A percentile compares a stretch with the other conserved stretches of the same genome.
These are phyloP conservation scores for Carex kokanica DNA, from an alignment of 176 grass and related monocot species.

Conservation along the genomic window DNA sequence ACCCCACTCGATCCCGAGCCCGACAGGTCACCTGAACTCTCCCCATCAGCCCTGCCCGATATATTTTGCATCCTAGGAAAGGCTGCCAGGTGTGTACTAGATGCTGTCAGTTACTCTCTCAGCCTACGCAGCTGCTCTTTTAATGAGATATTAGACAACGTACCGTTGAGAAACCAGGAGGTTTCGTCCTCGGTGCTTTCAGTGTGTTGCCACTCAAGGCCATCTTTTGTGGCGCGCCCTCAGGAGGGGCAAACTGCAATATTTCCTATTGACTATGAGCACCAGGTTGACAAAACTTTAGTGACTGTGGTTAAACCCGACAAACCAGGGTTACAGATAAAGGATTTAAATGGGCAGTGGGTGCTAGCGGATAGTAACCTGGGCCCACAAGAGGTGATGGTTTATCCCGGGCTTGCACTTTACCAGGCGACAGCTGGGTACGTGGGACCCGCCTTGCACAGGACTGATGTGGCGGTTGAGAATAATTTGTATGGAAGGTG, in stretches of 20 bases:
- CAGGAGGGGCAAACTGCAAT: conserved; percentile 50
- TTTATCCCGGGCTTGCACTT: conserved; percentile 79
- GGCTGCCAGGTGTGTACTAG: conserved; percentile 56
- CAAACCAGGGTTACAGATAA: conserved; percentile 68
- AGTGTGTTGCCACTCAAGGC: conserved; percentile 68
- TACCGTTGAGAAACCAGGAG: conserved; percentile 66
- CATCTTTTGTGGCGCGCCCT: conserved; percentile 50
- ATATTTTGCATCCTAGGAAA: conserved; percentile 74
- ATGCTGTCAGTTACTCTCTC: conserved; percentile 69
- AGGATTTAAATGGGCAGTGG: conserved; percentile 74
- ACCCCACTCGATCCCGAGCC: conserved; percentile 44
- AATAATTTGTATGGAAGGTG: conserved; percentile 61
- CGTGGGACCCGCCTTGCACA: conserved; percentile 59
- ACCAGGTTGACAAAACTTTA: conserved; percentile 71
- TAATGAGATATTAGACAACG: conserved; percentile 69
- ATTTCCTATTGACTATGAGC: conserved; percentile 49
- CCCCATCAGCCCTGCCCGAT: conserved; percentile 59
- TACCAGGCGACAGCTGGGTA: conserved; percentile 77
- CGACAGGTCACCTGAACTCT: conserved; percentile 38
- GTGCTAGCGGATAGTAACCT: conserved; percentile 63
- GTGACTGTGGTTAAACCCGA: conserved; percentile 76
- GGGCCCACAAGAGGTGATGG: conserved; percentile 59
- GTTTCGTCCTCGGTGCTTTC: conserved; percentile 89
- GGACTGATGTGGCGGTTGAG: conserved; percentile 42
- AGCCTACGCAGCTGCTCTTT: conserved; percentile 67